Evolutionary conservation across 169 alveolate species (phyloP).

Genomic region (Perkinsus chesapeaki): DNA sequence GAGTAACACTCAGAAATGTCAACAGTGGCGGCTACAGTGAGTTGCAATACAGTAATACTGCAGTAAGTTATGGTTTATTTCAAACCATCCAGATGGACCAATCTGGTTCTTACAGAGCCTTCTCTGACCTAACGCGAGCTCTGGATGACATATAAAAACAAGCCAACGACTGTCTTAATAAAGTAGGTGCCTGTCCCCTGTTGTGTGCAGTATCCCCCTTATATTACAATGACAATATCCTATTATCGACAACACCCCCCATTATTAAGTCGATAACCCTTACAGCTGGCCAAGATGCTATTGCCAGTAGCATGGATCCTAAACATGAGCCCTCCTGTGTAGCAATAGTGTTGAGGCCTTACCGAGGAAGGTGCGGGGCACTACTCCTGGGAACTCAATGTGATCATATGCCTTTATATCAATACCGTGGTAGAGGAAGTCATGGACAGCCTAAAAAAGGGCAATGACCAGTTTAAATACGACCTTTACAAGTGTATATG

Average conservation of each 20-base stretch:
- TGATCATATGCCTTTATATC: slow-evolving; percentile 40
- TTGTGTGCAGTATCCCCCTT: background rate
- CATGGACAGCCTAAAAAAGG: slow-evolving; percentile 34
- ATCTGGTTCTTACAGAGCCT: too few relatives aligned
- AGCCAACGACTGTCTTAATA: too few relatives aligned
- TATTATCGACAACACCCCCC: background rate
- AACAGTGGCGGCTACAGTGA: too few relatives aligned
- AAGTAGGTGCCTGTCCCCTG: background rate
- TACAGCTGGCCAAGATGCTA: background rate
- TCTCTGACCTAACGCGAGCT: too few relatives aligned
- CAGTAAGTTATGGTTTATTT: too few relatives aligned
- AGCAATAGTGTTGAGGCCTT: background rate
- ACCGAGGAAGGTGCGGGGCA: slow-evolving; percentile 39
- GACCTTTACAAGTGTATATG: too few relatives aligned
- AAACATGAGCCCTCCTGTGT: background rate
- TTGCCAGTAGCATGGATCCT: background rate
- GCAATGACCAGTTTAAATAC: background rate
- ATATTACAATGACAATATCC: background rate
- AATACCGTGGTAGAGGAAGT: slow-evolving; percentile 22
- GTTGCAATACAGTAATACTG: too few relatives aligned
- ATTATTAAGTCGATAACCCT: background rate
- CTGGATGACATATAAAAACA: too few relatives aligned
- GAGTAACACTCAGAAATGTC: too few relatives aligned
- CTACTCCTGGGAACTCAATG: slow-evolving; percentile 47
- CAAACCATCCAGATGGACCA: too few relatives aligned